Base-by-base conservation (phyloP, 2,329 filamentous ascomycete genomes). In the Passalora sequoiae region DNA sequence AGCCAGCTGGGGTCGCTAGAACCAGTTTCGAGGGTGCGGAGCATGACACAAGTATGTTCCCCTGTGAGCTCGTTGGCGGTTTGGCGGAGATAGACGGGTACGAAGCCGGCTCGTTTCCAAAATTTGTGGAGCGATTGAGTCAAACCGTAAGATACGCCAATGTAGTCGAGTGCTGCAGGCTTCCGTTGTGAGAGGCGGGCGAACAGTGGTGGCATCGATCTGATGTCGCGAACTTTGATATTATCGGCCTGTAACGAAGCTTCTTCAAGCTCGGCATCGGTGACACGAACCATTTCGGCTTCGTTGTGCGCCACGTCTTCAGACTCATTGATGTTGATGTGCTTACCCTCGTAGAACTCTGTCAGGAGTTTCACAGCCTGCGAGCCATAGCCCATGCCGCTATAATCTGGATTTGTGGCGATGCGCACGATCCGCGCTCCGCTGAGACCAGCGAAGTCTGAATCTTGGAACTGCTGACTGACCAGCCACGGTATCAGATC, bases 401-500 rank as follows among this genome's bases (percentile, higher is more conserved):
- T 75, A 57, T 95, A 96, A 55, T 97, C 89, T 0, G 94, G 92
- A 63, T 96, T 94, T 1, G 92, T 96, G 15, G 94, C 92, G 59
- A 98, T 97, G 37, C 92, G 81, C 12, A 98, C 91, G 35, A 98
- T 72, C 49, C 92, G 81, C 24, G 91, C 92, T 43, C 92, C 94
- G 10, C 91, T 97, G 1, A 98, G 75, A 29, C 86, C 83, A 9
- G 91, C 92, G 63, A 98, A 98, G 54, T 96, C 89, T 54, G 94
- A 88, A 58, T 98, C 92, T 62, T 97, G 92, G 71, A 95, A 98
- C 63, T 98, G 92, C 63, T 97, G 89, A 63, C 88, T 94, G 50
- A 98, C 86, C 22, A 97, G 77, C 92, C 92, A 98, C 1, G 92
- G 92, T 44, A 98, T 98, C 41, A 98, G 71, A 65, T 98, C 92